phyloP scores from a whole-genome alignment of 495 filamentous ascomycete genomes.

The Apodospora peruviana region DNA sequence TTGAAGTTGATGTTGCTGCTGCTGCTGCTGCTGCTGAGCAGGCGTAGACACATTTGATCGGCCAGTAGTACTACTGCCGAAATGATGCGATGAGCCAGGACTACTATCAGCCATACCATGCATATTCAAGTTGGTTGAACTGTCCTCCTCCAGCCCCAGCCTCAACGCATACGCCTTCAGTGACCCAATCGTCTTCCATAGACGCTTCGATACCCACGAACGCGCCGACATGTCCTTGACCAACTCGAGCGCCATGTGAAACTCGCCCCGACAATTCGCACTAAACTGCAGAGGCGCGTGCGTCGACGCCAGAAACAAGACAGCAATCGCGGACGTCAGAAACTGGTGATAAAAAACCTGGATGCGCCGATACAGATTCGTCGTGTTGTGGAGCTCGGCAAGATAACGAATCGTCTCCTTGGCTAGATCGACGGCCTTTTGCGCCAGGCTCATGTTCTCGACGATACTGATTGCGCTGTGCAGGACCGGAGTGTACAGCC shows the following conservation, averaged over 20 bases:
- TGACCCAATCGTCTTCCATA: slow-evolving; percentile 77
- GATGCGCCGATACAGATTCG: slow-evolving; percentile 71
- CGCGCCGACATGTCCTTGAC: slow-evolving; percentile 75
- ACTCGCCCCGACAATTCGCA: slow-evolving; percentile 69
- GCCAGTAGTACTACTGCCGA: slow-evolving; percentile 27
- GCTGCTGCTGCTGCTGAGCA: no score
- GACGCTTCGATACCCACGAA: slow-evolving; percentile 68
- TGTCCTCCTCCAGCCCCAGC: slow-evolving; percentile 57
- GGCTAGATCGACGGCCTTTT: slow-evolving; percentile 68
- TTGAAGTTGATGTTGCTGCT: slow-evolving; percentile 4
- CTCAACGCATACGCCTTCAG: slow-evolving; percentile 75
- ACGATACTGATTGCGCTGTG: slow-evolving; percentile 71
- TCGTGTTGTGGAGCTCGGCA: slow-evolving; percentile 69
- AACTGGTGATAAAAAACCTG: slow-evolving; percentile 88
- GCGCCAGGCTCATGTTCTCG: slow-evolving; percentile 61
- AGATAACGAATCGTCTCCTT: slow-evolving; percentile 75
- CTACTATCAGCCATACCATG: background rate
- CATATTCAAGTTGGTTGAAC: background rate
- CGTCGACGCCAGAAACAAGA: slow-evolving; percentile 76
- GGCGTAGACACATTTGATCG: no score
- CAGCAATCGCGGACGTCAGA: slow-evolving; percentile 70
- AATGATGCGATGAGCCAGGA: background rate
- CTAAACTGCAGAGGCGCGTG: slow-evolving; percentile 77
- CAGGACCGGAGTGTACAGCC: slow-evolving; percentile 76
- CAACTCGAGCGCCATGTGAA: slow-evolving; percentile 79